Evolutionary conservation across 495 filamentous ascomycete species (phyloP), one percentile per base, ranked within the genome.

Genomic region (Parachaetomium inaequale): DNA sequence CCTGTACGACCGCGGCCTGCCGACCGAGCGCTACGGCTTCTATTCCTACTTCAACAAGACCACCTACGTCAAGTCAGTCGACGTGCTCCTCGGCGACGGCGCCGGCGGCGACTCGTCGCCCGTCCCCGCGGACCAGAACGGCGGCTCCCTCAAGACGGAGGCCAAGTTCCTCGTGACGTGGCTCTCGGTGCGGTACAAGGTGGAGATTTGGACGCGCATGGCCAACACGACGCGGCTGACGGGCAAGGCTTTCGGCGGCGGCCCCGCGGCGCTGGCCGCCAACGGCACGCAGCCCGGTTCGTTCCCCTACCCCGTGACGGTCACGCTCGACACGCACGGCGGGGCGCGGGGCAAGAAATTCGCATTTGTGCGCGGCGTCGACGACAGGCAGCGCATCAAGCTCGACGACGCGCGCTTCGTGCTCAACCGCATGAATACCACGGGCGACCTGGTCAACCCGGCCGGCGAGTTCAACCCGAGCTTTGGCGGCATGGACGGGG

Each of bases 31-130:
- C 75, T 98, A 95, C 74, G 91, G 90, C 11, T 96, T 97, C 75
- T 96, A 96, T 74, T 88, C 83, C 0, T 96, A 96, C 79, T 98
- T 88, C 74, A 86, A 93, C 73, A 90, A 91, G 65, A 89, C 89
- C 6, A 91, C 95, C 56, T 95, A 92, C 78, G 78, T 92, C 54
- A 81, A 84, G 56, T 84, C 81, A 12, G 68, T 74, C n/a, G 70
- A 66, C 26, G 58, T 73, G 7, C 69, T 74, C 42, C 64, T 57
- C 31, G 65, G 53, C 34, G 55, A 29, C 31, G 59, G 54, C 19
- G 72, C 29, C 19, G 56, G 50, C 73, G 72, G 29, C n/a, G 55
- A 58, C 74, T 14, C 15, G n/a, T 3, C 51, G n/a, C 59, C 63
- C 14, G 68, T 75, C 26, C 69, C 82, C 0, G 77, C 76, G 15